Conservation (phyloP, 768 basidiomycete species). For the Neoboletus magnificus region DNA sequence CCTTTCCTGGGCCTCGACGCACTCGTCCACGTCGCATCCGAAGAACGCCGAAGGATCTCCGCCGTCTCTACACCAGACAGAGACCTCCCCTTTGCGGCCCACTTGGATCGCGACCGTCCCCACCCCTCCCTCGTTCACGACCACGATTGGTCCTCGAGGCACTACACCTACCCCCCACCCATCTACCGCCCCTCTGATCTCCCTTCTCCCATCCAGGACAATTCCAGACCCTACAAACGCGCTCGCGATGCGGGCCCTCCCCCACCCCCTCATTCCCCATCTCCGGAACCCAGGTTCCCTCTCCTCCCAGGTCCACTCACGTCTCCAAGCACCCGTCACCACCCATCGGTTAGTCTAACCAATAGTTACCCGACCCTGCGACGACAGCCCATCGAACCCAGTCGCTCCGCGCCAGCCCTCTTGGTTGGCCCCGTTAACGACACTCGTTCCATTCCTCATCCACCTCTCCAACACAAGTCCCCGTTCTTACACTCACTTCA, state of each 20-base stretch:
- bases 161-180: not conserved
- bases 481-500: constrained; percentile 15
- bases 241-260: constrained; percentile 12
- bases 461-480: constrained; percentile 10
- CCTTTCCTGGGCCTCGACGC: constrained; percentile 51
- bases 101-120: not conserved
- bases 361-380: constrained; percentile 23
- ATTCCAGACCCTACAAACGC: constrained; percentile 24
- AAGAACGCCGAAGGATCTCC: constrained; percentile 56
- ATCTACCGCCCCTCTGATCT: not conserved
- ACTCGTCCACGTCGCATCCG: constrained; percentile 67
- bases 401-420: constrained; percentile 3
- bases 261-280: constrained; percentile 11
- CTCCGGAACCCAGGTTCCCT: constrained; percentile 8
- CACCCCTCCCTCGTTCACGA: constrained; percentile 17
- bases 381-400: constrained; percentile 15
- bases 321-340: constrained; percentile 19
- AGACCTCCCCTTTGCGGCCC: not conserved
- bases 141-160: constrained; percentile 19
- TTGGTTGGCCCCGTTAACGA: constrained; percentile 3
- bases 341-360: constrained; percentile 21
- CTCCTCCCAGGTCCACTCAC: not conserved
- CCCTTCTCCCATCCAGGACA: constrained; percentile 5
- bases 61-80: constrained; percentile 1
- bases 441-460: not conserved